phyloP scores from a whole-genome alignment of 163 green algal species.

The Smithsoniella earleae region DNA sequence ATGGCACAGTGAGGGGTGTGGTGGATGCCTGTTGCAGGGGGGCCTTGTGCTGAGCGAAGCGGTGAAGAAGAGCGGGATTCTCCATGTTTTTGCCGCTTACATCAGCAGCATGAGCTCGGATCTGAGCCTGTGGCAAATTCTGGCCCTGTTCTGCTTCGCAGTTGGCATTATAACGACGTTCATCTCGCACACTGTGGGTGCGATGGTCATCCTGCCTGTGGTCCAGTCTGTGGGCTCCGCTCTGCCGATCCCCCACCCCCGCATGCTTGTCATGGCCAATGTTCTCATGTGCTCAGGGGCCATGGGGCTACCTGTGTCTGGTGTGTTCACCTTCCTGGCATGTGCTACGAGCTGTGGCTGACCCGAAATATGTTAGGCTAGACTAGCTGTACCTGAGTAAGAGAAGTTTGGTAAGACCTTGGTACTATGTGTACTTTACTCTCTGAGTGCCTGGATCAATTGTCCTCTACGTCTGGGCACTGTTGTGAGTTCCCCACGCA shows the following conservation, averaged over 20 bases:
- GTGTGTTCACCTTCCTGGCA: background rate
- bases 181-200: conserved; percentile 60
- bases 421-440: no score
- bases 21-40: conserved; percentile 43
- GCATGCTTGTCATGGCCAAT: conserved; percentile 64
- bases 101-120: conserved; percentile 30
- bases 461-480: no score
- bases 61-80: conserved; percentile 55
- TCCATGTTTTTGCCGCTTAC: conserved; percentile 42
- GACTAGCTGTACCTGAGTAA: no score
- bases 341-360: no score
- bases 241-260: conserved; percentile 40
- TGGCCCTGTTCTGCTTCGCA: conserved; percentile 53
- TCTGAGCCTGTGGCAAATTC: conserved; percentile 44
- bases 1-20: no score
- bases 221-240: conserved; percentile 53
- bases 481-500: no score
- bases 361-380: no score
- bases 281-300: conserved; percentile 66
- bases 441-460: no score
- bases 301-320: conserved; percentile 66
- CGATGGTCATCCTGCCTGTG: conserved; percentile 73
- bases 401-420: no score
- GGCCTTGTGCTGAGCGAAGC: conserved; percentile 59
- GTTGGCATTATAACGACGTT: conserved; percentile 59